Evolutionary conservation across 2,329 filamentous ascomycete genomes (phyloP).

Genomic region (Pezicula radicicola): DNA sequence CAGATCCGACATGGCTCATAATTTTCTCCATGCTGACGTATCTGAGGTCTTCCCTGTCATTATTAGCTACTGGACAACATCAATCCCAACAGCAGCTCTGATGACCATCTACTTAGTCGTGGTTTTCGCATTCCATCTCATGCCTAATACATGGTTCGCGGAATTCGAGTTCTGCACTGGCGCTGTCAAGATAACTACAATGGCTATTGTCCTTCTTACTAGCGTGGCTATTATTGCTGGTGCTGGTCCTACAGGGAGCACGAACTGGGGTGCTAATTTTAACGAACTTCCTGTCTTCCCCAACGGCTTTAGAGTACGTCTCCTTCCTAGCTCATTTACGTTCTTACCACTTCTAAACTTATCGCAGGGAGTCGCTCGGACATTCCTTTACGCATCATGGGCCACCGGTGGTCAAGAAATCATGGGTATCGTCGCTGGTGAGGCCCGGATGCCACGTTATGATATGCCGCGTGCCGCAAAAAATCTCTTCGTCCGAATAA

Average conservation of each 20-base stretch:
- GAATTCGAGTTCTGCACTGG: background rate
- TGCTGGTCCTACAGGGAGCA: background rate
- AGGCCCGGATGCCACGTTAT: background rate
- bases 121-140: background rate
- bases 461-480: background rate
- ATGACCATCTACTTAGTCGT: background rate
- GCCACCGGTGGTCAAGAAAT: background rate
- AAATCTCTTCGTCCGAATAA: background rate
- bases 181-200: background rate
- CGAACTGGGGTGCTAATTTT: background rate
- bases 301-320: background rate
- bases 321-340: background rate
- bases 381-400: background rate
- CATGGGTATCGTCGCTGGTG: background rate
- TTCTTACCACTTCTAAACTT: background rate
- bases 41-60: background rate
- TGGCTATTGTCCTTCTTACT: background rate
- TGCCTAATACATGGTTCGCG: background rate
- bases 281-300: background rate
- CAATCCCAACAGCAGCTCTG: background rate
- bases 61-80: background rate
- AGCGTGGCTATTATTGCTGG: background rate
- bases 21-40: too few relatives aligned
- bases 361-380: background rate
- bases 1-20: too few relatives aligned